A percentile compares a stretch with the other conserved stretches of the same genome.
These are phyloP conservation scores for Ophiostoma himal-ulmi DNA, from an alignment of 2,329 filamentous ascomycete species.

Conservation along the genomic window DNA sequence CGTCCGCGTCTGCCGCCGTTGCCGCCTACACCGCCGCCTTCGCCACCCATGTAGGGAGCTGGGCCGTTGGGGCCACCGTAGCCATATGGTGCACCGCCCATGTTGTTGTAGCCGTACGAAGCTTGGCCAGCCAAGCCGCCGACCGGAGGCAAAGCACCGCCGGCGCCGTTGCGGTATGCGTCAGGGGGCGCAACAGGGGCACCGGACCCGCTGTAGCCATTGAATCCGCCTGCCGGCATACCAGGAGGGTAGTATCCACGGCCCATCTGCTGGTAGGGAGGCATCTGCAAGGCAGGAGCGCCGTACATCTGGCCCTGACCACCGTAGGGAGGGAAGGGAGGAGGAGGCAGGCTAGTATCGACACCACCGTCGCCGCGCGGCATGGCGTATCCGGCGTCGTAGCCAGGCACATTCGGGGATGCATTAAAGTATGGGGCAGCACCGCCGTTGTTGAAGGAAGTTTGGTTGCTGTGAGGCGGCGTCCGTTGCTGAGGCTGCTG, in stretches of 20 bases:
- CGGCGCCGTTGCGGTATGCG: constrained; percentile 48
- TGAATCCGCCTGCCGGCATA: constrained; percentile 45
- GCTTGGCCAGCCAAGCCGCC: constrained; percentile 31
- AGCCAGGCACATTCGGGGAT: constrained; percentile 41
- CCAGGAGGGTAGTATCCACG: constrained; percentile 48
- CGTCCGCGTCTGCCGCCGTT: constrained; percentile 52
- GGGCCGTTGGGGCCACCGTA: constrained; percentile 41
- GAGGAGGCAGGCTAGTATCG: constrained; percentile 21
- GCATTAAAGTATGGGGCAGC: constrained; percentile 48
- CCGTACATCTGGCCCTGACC: constrained; percentile 22
- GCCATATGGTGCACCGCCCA: constrained; percentile 38
- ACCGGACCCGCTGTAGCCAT: constrained; percentile 44
- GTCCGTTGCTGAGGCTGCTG: constrained; percentile 35
- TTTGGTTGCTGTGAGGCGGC: constrained; percentile 21
- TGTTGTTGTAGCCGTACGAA: constrained; percentile 46
- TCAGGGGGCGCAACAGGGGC: constrained; percentile 40
- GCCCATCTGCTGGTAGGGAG: constrained; percentile 51
- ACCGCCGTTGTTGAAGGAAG: constrained; percentile 20
- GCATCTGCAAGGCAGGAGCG: constrained; percentile 36
- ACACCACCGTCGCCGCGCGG: constrained; percentile 46
- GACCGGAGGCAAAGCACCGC: constrained; percentile 41
- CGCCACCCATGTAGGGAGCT: constrained; percentile 51
- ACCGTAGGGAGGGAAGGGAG: constrained; percentile 20
- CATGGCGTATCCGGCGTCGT: constrained; percentile 48
- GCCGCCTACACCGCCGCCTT: constrained; percentile 49